Conservation (phyloP, 495 filamentous ascomycete genomes). For the Viridothelium virens region DNA sequence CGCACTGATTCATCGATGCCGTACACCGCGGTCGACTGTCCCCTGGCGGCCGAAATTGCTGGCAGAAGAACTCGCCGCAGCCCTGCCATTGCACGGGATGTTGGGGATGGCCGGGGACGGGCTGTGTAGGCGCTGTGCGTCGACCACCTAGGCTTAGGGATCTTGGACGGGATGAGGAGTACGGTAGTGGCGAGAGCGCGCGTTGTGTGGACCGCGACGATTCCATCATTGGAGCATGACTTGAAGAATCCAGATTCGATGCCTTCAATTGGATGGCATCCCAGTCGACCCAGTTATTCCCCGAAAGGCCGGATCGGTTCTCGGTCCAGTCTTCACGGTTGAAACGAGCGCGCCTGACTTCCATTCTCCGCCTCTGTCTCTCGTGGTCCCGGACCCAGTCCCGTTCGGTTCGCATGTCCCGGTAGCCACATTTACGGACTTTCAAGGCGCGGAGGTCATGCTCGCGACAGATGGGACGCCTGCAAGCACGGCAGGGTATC, state of each 20-base stretch:
- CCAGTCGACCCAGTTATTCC: background rate
- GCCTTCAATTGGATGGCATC: background rate
- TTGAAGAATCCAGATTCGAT: background rate
- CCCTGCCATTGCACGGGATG: slow-evolving; percentile 47
- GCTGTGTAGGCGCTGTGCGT: slow-evolving; percentile 21
- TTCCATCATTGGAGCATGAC: background rate
- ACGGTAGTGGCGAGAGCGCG: slow-evolving; percentile 11
- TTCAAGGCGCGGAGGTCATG: slow-evolving; percentile 55
- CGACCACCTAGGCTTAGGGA: slow-evolving; percentile 21
- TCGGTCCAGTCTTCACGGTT: background rate
- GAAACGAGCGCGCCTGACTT: background rate
- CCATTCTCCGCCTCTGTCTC: background rate
- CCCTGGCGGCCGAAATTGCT: slow-evolving; percentile 42
- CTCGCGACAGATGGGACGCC: slow-evolving; percentile 52
- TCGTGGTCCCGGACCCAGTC: slow-evolving; percentile 25
- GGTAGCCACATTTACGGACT: slow-evolving; percentile 52
- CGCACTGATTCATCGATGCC: slow-evolving; percentile 46
- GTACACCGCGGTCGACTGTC: slow-evolving; percentile 47
- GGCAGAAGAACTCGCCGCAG: slow-evolving; percentile 53
- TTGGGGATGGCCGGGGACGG: slow-evolving; percentile 35
- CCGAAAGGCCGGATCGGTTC: background rate
- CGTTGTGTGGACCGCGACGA: slow-evolving; percentile 13
- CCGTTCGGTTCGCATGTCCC: slow-evolving; percentile 47
- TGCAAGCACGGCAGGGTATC: slow-evolving; percentile 50
- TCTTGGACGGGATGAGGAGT: slow-evolving; percentile 23